Base-by-base conservation (phyloP, 108 stramenopile genomes). In the Nannochloropsis gaditana region DNA sequence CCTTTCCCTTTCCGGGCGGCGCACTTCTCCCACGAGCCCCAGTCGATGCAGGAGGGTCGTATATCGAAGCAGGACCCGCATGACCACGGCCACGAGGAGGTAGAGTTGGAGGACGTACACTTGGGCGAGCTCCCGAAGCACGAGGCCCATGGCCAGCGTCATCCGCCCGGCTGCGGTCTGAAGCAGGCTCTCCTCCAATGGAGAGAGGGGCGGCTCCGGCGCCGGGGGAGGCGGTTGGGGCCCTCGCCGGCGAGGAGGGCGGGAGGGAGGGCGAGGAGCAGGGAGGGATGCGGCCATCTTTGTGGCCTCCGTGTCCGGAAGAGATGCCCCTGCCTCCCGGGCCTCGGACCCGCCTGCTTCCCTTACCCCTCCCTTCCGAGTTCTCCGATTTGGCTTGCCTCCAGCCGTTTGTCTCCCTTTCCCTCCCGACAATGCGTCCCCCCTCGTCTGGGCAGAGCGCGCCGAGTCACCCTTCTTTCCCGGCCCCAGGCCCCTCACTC, bases 81-180 rank as follows among this genome's bases (percentile, higher is more conserved):
- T 73, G 19, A 73, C 19, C 4, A 6, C 15, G 8, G 8, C 59
- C 59, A 73, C 19, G 59, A 73, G 19, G 59, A 15, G n/a, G 59
- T 73, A 73, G 59, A 73, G 59, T 73, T 73, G 59, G n/a, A n/a
- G 59, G 8, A 73, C 59, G 59, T 73, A 73, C 4, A n/a, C 59
- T 2, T 73, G 59, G n/a, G n/a, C 15, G 3, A 73, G 59, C n/a
- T 73, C 59, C 19, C 59, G 59, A n/a, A 73, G 59, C 19, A 73
- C 59, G 15, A 73, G 59, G n/a, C 59, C 15, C 59, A 73, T 15
- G 59, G 59, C 59, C 19, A 73, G 59, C 59, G 59, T 73, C 59
- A 73, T 73, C n/a, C 59, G 15, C 59, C 59, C 59, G 3, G 59
- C 59, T 3, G 59, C 4, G 6, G 59, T 73, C 59, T 73, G 19